phyloP scores from a whole-genome alignment of 73 alveolate genomes.

The Stentor coeruleus region DNA sequence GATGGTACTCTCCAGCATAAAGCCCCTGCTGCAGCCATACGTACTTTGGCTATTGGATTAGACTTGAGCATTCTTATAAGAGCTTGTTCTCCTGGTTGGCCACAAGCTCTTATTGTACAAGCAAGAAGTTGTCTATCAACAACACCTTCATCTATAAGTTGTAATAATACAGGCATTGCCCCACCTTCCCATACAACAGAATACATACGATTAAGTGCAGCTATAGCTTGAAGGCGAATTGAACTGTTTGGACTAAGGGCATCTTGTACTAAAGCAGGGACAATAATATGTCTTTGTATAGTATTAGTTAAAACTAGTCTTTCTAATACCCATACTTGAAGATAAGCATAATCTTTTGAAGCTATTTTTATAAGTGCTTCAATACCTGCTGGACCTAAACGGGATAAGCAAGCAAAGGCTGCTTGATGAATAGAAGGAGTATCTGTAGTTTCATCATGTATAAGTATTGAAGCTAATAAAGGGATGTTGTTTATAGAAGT shows the following conservation, averaged over 20 bases:
- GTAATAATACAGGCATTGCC: conserved; percentile 23
- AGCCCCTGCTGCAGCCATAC: conserved; percentile 85
- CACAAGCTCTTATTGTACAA: conserved; percentile 75
- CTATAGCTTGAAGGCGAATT: conserved; percentile 67
- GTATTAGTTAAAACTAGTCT: conserved; percentile 69
- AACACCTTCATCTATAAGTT: conserved; percentile 80
- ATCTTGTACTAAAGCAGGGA: conserved; percentile 73
- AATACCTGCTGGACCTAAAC: conserved; percentile 74
- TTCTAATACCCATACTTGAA: conserved; percentile 64
- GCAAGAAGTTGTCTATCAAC: conserved; percentile 82
- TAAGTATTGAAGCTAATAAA: not conserved
- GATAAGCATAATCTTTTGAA: conserved; percentile 67
- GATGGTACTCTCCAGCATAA: conserved; percentile 59
- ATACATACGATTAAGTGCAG: conserved; percentile 84
- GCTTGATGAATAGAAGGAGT: conserved; percentile 8
- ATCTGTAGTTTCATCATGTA: conserved; percentile 13
- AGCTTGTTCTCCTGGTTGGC: conserved; percentile 71
- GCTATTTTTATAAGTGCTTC: conserved; percentile 75
- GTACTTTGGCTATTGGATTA: conserved; percentile 60
- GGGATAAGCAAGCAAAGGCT: conserved; percentile 61
- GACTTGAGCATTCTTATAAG: conserved; percentile 47
- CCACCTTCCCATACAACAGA: conserved; percentile 70
- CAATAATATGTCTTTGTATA: conserved; percentile 72
- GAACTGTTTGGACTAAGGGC: conserved; percentile 55
- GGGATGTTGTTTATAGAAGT: not conserved